phyloP scores from a whole-genome alignment of 192 early-diverging fungal genomes.

The Funneliformis geosporum region DNA sequence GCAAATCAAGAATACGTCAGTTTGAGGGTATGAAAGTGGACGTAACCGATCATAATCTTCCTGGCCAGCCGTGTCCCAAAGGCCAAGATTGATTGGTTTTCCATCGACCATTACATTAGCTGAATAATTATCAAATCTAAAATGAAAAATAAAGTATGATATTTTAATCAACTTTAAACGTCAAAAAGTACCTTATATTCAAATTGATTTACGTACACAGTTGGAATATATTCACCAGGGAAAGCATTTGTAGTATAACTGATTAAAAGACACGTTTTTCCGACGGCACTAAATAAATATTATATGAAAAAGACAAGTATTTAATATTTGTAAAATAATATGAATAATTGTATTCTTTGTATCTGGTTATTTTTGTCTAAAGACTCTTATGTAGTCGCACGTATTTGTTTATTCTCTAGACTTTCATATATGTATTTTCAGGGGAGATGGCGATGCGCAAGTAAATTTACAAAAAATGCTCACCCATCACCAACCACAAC shows the following conservation, averaged over 20 bases:
- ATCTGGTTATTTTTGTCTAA: not conserved
- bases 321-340: not conserved
- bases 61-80: slow-evolving; percentile 99
- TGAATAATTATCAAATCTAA: slow-evolving; percentile 97
- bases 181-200: too few relatives aligned
- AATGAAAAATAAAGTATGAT: not conserved
- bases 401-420: not conserved
- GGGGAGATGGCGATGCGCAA: not conserved
- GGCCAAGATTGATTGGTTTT: slow-evolving; percentile 96
- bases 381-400: not conserved
- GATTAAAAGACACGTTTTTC: slow-evolving; percentile 97
- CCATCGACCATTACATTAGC: slow-evolving; percentile 99
- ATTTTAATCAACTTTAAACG: not conserved
- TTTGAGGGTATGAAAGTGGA: slow-evolving; percentile 97
- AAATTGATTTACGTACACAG: slow-evolving; percentile 80
- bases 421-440: not conserved
- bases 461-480: slow-evolving; percentile 17
- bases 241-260: slow-evolving; percentile 99
- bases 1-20: slow-evolving; percentile 97
- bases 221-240: slow-evolving; percentile 99
- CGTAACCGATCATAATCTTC: slow-evolving; percentile 99
- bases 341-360: not conserved
- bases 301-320: not conserved
- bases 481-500: slow-evolving; percentile 86
- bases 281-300: slow-evolving; percentile 71